Evolutionary conservation across 2,329 filamentous ascomycete species (phyloP).

Genomic region (Trichoderma pleuroti): DNA sequence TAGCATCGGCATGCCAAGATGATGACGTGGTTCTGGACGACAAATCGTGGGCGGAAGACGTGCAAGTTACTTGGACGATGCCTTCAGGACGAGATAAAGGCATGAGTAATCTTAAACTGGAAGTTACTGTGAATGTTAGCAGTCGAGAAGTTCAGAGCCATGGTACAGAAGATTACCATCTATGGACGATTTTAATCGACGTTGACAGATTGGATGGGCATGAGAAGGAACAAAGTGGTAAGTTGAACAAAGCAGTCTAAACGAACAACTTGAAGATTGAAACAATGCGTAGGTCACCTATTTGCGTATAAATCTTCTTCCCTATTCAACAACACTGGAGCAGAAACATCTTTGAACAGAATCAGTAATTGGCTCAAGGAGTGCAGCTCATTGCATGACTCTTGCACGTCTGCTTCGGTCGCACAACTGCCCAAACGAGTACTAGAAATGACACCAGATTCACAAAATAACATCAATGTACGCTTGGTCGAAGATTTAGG

Average conservation of each 20-base stretch:
- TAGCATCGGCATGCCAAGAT: neutral
- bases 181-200: slow-evolving; percentile 1
- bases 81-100: neutral
- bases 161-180: neutral
- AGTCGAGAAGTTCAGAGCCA: neutral
- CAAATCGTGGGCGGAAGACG: neutral
- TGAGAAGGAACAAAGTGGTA: neutral
- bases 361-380: slow-evolving; percentile 3
- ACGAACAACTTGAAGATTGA: neutral
- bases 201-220: neutral
- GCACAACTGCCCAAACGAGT: slow-evolving; percentile 10
- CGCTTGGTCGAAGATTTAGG: slow-evolving; percentile 10
- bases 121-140: neutral
- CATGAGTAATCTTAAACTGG: neutral
- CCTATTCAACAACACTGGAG: neutral
- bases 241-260: neutral
- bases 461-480: neutral
- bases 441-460: neutral
- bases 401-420: neutral
- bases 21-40: neutral
- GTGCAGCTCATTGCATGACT: neutral
- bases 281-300: neutral
- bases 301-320: neutral
- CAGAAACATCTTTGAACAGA: neutral
- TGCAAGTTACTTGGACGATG: neutral